Evolutionary conservation across 805 yeast genomes (phyloP), one percentile per base, ranked within the genome.

Genomic region (Candida sonorensis): DNA sequence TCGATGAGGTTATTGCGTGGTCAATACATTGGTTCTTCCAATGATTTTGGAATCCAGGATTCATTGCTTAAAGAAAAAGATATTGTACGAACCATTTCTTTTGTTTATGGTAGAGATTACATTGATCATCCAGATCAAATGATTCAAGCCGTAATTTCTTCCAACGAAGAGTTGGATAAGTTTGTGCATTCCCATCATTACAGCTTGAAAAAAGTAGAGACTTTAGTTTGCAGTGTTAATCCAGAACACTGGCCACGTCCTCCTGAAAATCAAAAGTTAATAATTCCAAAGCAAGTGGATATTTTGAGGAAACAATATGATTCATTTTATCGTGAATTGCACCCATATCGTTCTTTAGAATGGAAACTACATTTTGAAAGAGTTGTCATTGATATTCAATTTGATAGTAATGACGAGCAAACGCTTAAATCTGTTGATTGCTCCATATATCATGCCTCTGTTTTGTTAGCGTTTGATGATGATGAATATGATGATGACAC

Each of bases 331-430:
- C 33, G 27, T 4, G 19, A 27, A 2, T 19, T 31, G 7, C 30
- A 38, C 18, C 31, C 30, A 8, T 30, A 42, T 8, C 27, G 38
- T 16, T 48, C 34, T 4, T 47, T 67, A 11, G 62, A 66, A 37
- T 69, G 75, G 75, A 54, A 51, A 31, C 61, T 55, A 30, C 53
- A 62, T 12, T 47, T 68, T 12, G 74, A 69, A 32, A 67, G 66
- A 37, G 36, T 69, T 13, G 41, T 47, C 0, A 50, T 69, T 11
- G 36, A 41, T 10, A 57, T 57, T 2, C 37, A 46, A 14, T 67
- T 67, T 39, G 47, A 48, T 11, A 38, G 38, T 10, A 62, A 57
- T 0, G 28, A 44, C 7, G 27, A 30, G 7, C 17, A 18, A 2
- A 34, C 45, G 9, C 10, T 29, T 6, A 45, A 43, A 24, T 23